Conservation (phyloP, 2,329 filamentous ascomycete genomes). For the Simplicillium aogashimaense region DNA sequence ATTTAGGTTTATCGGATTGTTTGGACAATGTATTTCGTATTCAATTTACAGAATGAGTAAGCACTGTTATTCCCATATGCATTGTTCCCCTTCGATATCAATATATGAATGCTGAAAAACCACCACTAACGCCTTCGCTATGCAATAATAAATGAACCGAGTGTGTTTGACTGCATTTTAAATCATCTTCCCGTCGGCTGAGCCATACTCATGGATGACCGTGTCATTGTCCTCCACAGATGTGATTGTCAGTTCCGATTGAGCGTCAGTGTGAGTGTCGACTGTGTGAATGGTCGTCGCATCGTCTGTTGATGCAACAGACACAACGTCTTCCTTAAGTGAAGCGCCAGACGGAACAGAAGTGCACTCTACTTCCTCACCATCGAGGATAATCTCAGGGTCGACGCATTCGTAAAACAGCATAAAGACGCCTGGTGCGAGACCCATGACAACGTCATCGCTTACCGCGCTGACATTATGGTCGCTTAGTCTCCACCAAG, state of each 20-base stretch:
- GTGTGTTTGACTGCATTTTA: not conserved
- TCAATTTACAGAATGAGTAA: no score
- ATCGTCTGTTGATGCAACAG: not conserved
- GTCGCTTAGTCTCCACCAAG: slow-evolving; percentile 88
- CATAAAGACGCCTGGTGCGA: slow-evolving; percentile 82
- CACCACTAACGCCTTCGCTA: slow-evolving; percentile 17
- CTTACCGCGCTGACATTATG: slow-evolving; percentile 68
- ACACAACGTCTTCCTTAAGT: not conserved
- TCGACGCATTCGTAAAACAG: slow-evolving; percentile 82
- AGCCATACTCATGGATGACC: no score
- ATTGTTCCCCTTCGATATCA: no score
- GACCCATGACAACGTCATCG: slow-evolving; percentile 62
- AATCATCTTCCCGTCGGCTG: no score
- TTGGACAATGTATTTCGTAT: no score
- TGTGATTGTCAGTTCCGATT: not conserved
- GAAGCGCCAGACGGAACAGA: slow-evolving; percentile 3
- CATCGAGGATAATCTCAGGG: slow-evolving; percentile 32
- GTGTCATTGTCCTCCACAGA: not conserved
- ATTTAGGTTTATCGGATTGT: no score
- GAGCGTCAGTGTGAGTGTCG: not conserved
- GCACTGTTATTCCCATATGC: no score
- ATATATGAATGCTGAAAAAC: not conserved
- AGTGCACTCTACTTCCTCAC: slow-evolving; percentile 14
- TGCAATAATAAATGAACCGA: slow-evolving; percentile 9
- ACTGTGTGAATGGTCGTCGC: not conserved